phyloP scores from a whole-genome alignment of 345 rosid genomes.

The Microthlaspi erraticum region DNA sequence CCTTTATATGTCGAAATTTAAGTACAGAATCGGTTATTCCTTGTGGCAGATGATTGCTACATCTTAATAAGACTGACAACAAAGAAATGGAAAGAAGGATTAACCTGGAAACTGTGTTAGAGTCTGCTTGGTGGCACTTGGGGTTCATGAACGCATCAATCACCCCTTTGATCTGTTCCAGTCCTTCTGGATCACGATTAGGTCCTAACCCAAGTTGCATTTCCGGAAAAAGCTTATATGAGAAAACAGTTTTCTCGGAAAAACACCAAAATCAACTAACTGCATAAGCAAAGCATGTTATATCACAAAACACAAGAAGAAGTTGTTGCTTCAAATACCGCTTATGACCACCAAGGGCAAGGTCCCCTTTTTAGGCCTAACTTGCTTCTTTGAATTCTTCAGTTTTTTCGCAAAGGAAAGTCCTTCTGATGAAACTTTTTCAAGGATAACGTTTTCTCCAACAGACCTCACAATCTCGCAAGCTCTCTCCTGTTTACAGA shows the following conservation, averaged over 20 bases:
- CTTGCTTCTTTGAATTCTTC: constrained; percentile 59
- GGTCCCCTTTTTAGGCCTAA: constrained; percentile 39
- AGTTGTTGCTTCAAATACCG: constrained; percentile 49
- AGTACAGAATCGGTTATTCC: background rate
- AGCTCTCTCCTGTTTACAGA: constrained; percentile 70
- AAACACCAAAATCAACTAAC: constrained; percentile 24
- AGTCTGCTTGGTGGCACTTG: constrained; percentile 79
- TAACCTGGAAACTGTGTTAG: constrained; percentile 69
- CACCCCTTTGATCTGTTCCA: constrained; percentile 61
- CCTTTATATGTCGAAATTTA: too few relatives aligned
- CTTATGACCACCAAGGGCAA: constrained; percentile 44
- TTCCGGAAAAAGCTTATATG: constrained; percentile 12
- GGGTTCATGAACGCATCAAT: constrained; percentile 85
- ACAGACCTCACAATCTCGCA: constrained; percentile 73
- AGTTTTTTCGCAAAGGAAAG: constrained; percentile 56
- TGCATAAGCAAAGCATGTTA: constrained; percentile 25
- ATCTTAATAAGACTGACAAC: constrained; percentile 10
- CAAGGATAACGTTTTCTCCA: constrained; percentile 71
- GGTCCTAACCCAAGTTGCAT: constrained; percentile 41
- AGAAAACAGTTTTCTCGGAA: background rate
- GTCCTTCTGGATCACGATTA: constrained; percentile 40
- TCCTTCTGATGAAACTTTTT: constrained; percentile 59
- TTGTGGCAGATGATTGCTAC: constrained; percentile 27
- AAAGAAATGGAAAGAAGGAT: constrained; percentile 32
- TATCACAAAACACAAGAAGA: constrained; percentile 17